Conservation (phyloP, 106 monocot genomes). For the Dendrobium chrysotoxum region DNA sequence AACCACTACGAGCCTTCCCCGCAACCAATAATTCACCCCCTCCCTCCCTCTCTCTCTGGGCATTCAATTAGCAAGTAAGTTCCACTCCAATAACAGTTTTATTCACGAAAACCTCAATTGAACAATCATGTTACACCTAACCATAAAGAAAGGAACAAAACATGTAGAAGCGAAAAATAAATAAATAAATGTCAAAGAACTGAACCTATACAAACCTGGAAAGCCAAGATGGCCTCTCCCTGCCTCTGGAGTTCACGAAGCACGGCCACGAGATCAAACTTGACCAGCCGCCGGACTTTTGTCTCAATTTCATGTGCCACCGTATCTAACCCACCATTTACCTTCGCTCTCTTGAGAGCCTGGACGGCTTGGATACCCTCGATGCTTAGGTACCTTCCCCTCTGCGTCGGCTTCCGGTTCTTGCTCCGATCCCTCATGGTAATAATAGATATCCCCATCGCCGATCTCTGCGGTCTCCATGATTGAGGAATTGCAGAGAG, state of each 20-base stretch:
- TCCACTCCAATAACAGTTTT: no score
- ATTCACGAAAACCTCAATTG: neutral
- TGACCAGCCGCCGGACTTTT: constrained; percentile 72
- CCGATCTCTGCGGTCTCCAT: neutral
- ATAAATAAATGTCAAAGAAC: neutral
- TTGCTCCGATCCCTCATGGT: constrained; percentile 80
- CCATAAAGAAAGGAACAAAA: neutral
- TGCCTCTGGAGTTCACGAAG: constrained; percentile 65
- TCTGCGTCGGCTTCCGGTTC: constrained; percentile 81
- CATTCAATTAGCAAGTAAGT: no score
- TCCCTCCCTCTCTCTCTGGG: no score
- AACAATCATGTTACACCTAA: neutral
- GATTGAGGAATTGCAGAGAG: neutral
- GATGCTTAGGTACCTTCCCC: constrained; percentile 79
- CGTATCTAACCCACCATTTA: constrained; percentile 11
- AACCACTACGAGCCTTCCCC: no score
- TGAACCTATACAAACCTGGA: constrained; percentile 32
- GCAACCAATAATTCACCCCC: no score
- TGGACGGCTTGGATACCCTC: constrained; percentile 95
- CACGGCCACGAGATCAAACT: constrained; percentile 71
- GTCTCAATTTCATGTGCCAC: constrained; percentile 24
- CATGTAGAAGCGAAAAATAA: neutral
- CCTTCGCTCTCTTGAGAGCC: constrained; percentile 57
- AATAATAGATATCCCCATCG: constrained; percentile 6
- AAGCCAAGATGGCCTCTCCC: constrained; percentile 54